Evolutionary conservation across 257 asterid species (phyloP).

Genomic region (Ehretia macrophylla): DNA sequence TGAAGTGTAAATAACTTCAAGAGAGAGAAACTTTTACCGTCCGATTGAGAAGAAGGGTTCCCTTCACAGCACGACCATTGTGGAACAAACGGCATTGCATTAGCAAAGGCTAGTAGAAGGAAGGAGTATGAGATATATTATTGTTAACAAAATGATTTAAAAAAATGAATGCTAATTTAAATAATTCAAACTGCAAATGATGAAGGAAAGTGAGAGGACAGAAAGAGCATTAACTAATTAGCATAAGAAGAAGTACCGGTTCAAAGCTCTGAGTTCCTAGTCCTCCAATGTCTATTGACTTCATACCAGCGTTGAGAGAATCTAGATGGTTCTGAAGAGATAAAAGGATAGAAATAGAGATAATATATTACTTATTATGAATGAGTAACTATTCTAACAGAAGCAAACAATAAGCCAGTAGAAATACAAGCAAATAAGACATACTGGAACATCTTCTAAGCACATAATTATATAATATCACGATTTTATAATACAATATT

Average conservation of each 20-base stretch:
- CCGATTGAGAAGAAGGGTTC: constrained; percentile 72
- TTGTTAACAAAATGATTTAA: constrained; percentile 9
- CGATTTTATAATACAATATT: too few species aligned
- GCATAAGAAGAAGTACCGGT: constrained; percentile 34
- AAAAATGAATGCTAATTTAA: not conserved
- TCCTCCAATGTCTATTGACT: constrained; percentile 22
- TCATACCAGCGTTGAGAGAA: constrained; percentile 17
- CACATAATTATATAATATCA: too few species aligned
- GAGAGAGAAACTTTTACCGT: constrained; percentile 42
- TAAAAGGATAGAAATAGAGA: not conserved
- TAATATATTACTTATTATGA: not conserved
- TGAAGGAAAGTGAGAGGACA: not conserved
- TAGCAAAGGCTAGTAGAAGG: constrained; percentile 61
- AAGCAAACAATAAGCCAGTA: too few species aligned
- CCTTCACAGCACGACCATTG: constrained; percentile 75
- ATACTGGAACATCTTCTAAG: too few species aligned
- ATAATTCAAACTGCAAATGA: not conserved
- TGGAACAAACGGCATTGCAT: constrained; percentile 81
- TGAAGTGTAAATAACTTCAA: not conserved
- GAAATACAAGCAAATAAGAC: too few species aligned
- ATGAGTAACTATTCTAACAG: too few species aligned
- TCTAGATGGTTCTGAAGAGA: constrained; percentile 12
- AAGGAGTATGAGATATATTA: constrained; percentile 11
- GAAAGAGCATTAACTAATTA: not conserved
- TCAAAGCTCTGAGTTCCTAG: constrained; percentile 34